Conservation (phyloP, 495 filamentous ascomycete genomes). For the Neurospora sp. region DNA sequence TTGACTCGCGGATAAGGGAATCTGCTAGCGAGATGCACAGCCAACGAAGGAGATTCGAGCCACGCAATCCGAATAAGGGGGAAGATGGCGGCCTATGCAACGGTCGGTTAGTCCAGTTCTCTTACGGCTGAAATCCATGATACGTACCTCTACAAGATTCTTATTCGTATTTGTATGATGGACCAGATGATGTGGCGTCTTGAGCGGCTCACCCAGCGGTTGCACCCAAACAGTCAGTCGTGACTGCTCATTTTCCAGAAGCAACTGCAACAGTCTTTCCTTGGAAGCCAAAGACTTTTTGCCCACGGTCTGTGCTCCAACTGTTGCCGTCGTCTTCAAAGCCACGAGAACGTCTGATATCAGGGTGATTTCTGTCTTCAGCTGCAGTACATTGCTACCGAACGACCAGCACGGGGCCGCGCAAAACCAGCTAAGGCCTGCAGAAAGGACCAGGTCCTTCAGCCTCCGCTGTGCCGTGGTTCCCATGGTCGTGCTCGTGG, state of each 20-base stretch:
- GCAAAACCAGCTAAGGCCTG: slow-evolving; percentile 79
- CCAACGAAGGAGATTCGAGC: slow-evolving; percentile 70
- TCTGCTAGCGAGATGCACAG: slow-evolving; percentile 67
- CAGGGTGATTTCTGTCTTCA: slow-evolving; percentile 82
- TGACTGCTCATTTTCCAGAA: slow-evolving; percentile 77
- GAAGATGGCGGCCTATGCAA: slow-evolving; percentile 38
- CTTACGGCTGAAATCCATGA: not conserved
- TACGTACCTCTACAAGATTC: slow-evolving; percentile 40
- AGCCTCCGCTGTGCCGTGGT: slow-evolving; percentile 56
- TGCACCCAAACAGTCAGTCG: slow-evolving; percentile 84
- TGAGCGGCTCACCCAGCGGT: slow-evolving; percentile 57
- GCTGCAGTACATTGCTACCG: slow-evolving; percentile 82
- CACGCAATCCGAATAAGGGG: slow-evolving; percentile 72
- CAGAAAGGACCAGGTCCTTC: slow-evolving; percentile 80
- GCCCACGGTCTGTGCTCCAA: slow-evolving; percentile 44
- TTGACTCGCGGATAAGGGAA: slow-evolving; percentile 66
- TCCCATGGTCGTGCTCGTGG: slow-evolving; percentile 53
- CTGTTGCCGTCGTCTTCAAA: slow-evolving; percentile 44
- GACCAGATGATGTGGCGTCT: slow-evolving; percentile 7
- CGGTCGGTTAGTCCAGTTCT: not conserved
- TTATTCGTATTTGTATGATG: slow-evolving; percentile 27
- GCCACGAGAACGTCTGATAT: slow-evolving; percentile 64
- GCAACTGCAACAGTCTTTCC: slow-evolving; percentile 64
- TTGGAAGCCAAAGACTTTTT: slow-evolving; percentile 61
- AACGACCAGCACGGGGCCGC: slow-evolving; percentile 85